Evolutionary conservation across 805 yeast genomes (phyloP).

Genomic region (Yarrowia sp.): DNA sequence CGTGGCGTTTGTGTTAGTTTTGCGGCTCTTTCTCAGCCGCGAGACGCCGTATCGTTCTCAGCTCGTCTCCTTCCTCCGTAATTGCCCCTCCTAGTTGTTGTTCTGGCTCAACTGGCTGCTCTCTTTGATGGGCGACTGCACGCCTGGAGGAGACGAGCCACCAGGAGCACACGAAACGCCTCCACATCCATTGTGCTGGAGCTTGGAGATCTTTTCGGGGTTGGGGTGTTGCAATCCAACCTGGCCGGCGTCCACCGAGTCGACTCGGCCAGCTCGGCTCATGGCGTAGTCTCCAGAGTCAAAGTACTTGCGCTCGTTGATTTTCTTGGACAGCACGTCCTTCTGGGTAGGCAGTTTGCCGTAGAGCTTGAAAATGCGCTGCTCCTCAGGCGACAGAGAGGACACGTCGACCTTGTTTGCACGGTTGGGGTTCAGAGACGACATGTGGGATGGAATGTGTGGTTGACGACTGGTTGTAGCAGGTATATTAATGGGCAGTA

Average conservation of each 20-base stretch:
- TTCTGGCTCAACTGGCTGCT: constrained; percentile 26
- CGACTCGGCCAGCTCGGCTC: constrained; percentile 44
- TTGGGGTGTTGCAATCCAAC: constrained; percentile 36
- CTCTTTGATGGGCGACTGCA: constrained; percentile 24
- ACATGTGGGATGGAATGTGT: background rate
- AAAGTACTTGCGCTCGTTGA: constrained; percentile 82
- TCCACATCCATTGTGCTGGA: constrained; percentile 22
- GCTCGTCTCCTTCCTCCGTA: background rate
- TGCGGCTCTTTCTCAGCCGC: constrained; percentile 15
- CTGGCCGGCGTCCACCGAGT: constrained; percentile 37
- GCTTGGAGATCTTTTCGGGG: constrained; percentile 34
- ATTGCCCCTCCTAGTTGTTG: constrained; percentile 1
- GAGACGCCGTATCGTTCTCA: constrained; percentile 6
- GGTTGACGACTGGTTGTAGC: constrained; percentile 10
- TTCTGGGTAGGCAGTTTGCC: constrained; percentile 82
- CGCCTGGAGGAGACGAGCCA: constrained; percentile 13
- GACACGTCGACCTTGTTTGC: constrained; percentile 25
- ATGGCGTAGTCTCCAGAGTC: constrained; percentile 94
- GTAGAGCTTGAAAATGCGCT: constrained; percentile 71
- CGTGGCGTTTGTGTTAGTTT: constrained; percentile 22
- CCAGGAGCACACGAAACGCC: constrained; percentile 5
- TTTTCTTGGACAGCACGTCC: constrained; percentile 67
- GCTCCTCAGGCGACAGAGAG: constrained; percentile 57
- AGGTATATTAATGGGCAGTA: constrained; percentile 19
- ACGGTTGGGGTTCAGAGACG: constrained; percentile 27